Conservation (phyloP, 768 basidiomycete genomes). For the Mycena olivaceomarginata region DNA sequence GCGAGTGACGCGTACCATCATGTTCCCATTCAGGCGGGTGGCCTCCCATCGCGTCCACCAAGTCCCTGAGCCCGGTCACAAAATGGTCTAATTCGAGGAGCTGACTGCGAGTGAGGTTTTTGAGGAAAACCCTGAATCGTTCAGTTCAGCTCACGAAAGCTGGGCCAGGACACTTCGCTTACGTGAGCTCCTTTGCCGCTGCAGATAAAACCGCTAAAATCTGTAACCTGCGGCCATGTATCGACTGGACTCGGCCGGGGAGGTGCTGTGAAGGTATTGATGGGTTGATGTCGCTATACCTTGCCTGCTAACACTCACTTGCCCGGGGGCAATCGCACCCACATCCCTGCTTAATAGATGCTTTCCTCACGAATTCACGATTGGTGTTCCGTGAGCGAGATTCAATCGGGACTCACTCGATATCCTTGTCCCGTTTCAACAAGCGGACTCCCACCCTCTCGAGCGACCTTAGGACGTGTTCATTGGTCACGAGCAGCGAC, state of each 20-base stretch:
- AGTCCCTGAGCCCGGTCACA: background rate
- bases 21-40: background rate
- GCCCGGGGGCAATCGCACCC: background rate
- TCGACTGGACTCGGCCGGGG: slow-evolving; percentile 15
- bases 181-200: background rate
- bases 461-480: slow-evolving; percentile 10
- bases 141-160: background rate
- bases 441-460: background rate
- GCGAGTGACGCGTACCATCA: no score
- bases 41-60: slow-evolving; percentile 3
- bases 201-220: slow-evolving; percentile 15
- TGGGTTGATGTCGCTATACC: no score
- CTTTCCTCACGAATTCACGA: background rate
- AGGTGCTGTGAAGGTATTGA: background rate
- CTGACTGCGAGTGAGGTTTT: background rate
- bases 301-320: background rate
- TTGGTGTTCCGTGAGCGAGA: background rate
- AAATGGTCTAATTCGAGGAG: slow-evolving; percentile 11
- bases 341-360: background rate
- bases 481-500: slow-evolving; percentile 9
- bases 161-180: background rate
- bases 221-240: slow-evolving; percentile 8
- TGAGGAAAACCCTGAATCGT: background rate
- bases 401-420: slow-evolving; percentile 17
- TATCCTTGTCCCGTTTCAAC: slow-evolving; percentile 6